Percentiles rank a stretch among this genome's conserved stretches.
phyloP scores from a whole-genome alignment of 495 filamentous ascomycete genomes.

The Pseudomonodictys pantanalensis region DNA sequence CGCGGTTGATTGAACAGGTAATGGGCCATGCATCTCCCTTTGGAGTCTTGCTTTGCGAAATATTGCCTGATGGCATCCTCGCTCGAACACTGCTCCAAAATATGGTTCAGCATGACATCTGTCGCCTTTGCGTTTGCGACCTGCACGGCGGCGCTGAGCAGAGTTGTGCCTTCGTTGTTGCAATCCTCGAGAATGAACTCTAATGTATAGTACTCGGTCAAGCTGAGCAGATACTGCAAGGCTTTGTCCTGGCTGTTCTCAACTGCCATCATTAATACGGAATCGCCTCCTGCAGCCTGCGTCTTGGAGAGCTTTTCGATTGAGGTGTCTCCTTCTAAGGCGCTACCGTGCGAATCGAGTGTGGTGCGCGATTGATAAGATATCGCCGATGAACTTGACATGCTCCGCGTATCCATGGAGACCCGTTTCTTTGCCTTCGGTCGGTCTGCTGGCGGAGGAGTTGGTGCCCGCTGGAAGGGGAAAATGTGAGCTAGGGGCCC shows the following conservation, averaged over 20 bases:
- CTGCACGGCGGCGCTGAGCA: slow-evolving; percentile 93
- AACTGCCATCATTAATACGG: slow-evolving; percentile 94
- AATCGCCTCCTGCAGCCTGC: slow-evolving; percentile 76
- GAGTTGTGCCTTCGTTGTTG: slow-evolving; percentile 83
- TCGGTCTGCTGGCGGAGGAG: slow-evolving; percentile 49
- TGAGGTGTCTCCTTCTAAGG: slow-evolving; percentile 80
- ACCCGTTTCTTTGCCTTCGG: slow-evolving; percentile 63
- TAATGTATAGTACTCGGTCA: slow-evolving; percentile 69
- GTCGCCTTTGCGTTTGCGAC: slow-evolving; percentile 71
- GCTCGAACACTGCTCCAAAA: slow-evolving; percentile 52
- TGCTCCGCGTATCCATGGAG: slow-evolving; percentile 80
- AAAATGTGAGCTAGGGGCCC: slow-evolving; percentile 79
- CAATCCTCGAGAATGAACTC: slow-evolving; percentile 72
- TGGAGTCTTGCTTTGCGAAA: slow-evolving; percentile 69
- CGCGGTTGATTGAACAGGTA: slow-evolving; percentile 93
- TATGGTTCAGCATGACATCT: slow-evolving; percentile 67
- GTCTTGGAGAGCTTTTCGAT: slow-evolving; percentile 78
- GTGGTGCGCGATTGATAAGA: slow-evolving; percentile 78
- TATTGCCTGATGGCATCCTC: slow-evolving; percentile 59
- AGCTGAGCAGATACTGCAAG: slow-evolving; percentile 72
- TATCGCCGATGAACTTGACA: slow-evolving; percentile 78
- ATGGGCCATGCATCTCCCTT: slow-evolving; percentile 86
- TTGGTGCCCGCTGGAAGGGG: slow-evolving; percentile 64
- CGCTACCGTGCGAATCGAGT: slow-evolving; percentile 66
- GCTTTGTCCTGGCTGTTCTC: slow-evolving; percentile 68